Evolutionary conservation across 805 yeast genomes (phyloP).

Genomic region (Candida germanica): DNA sequence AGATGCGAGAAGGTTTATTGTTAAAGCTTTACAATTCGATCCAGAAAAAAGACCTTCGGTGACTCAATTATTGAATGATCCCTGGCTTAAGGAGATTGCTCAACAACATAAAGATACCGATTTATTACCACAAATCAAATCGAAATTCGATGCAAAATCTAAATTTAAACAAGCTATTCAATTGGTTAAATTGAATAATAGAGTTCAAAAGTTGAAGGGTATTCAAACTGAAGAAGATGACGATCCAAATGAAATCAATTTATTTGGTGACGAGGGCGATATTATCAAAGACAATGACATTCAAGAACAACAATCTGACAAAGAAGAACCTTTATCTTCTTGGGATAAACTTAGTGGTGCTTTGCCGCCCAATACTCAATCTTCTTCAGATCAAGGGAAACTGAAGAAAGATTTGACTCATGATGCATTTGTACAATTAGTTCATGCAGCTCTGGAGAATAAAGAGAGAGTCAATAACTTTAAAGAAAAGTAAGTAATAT

Average conservation of each 20-base stretch:
- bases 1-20: constrained; percentile 78
- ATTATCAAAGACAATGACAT: constrained; percentile 5
- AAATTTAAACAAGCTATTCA: constrained; percentile 86
- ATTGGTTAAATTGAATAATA: constrained; percentile 75
- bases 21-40: constrained; percentile 63
- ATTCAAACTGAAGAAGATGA: constrained; percentile 58
- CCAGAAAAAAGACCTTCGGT: constrained; percentile 72
- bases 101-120: constrained; percentile 53
- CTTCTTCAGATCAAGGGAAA: constrained; percentile 1
- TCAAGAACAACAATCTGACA: background rate
- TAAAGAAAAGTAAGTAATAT: no score
- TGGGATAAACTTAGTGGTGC: constrained; percentile 30
- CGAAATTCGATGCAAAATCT: constrained; percentile 78
- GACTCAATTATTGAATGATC: constrained; percentile 57
- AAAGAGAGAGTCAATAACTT: constrained; percentile 41
- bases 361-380: constrained; percentile 13
- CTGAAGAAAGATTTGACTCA: constrained; percentile 41
- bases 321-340: constrained; percentile 15
- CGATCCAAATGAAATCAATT: constrained; percentile 45
- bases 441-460: constrained; percentile 61
- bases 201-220: constrained; percentile 67
- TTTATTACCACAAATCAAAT: constrained; percentile 75
- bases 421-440: constrained; percentile 68
- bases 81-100: constrained; percentile 62
- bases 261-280: constrained; percentile 36